Conservation (phyloP, 2,329 filamentous ascomycete genomes). For the Proliferodiscus dingleyae region DNA sequence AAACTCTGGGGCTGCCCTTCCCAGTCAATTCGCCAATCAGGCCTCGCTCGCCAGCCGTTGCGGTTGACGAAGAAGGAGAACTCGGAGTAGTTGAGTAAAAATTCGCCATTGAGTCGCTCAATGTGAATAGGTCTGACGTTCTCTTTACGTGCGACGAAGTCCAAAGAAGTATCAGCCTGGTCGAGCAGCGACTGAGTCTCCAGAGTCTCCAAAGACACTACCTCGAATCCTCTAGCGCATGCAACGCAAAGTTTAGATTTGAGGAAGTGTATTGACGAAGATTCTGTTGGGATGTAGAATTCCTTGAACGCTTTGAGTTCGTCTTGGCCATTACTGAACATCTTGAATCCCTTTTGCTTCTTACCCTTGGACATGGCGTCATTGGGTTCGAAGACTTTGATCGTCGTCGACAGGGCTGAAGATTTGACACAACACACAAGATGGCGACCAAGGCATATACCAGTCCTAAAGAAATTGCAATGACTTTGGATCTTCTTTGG, state of each 20-base stretch:
- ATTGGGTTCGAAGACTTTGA: slow-evolving; percentile 99
- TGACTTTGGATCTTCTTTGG: slow-evolving; percentile 96
- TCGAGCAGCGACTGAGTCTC: slow-evolving; percentile 96
- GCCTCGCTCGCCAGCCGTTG: slow-evolving; percentile 92
- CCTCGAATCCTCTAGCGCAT: slow-evolving; percentile 92
- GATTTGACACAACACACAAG: slow-evolving; percentile 96
- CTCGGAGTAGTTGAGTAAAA: slow-evolving; percentile 95
- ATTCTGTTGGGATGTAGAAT: slow-evolving; percentile 97
- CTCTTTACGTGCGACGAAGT: slow-evolving; percentile 93
- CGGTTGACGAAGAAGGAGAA: slow-evolving; percentile 99
- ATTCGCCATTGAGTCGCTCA: slow-evolving; percentile 93
- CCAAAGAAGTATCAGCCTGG: slow-evolving; percentile 94
- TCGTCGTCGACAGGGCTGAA: slow-evolving; percentile 85
- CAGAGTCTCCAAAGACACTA: slow-evolving; percentile 93
- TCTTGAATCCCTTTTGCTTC: slow-evolving; percentile 94
- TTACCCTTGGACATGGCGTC: slow-evolving; percentile 90
- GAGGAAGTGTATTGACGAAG: slow-evolving; percentile 96
- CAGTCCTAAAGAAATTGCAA: slow-evolving; percentile 97
- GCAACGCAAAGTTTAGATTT: slow-evolving; percentile 95
- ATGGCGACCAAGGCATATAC: slow-evolving; percentile 89
- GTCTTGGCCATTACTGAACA: slow-evolving; percentile 91
- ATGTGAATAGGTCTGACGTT: slow-evolving; percentile 95
- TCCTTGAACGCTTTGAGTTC: slow-evolving; percentile 97
- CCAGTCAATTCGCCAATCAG: slow-evolving; percentile 97
- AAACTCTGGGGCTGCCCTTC: slow-evolving; percentile 90